Base-by-base conservation (phyloP, 345 rosid genomes). In the Murraya paniculata region DNA sequence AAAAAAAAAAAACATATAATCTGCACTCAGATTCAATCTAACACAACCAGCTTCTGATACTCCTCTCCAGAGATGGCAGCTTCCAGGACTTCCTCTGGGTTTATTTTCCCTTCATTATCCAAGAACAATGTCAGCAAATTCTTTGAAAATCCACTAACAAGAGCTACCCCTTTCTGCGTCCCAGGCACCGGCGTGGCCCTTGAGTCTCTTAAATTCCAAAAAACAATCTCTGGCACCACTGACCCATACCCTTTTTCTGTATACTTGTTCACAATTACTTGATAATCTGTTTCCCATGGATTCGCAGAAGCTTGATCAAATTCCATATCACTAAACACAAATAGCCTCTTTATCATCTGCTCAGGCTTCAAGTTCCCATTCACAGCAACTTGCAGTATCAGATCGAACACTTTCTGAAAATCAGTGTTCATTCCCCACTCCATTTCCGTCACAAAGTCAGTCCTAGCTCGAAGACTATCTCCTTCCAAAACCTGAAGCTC, bases 281-380 rank as follows among this genome's bases (percentile, higher is more conserved):
- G 65, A 30, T 89, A 75, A 70, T 91, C 86, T 0, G 91, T 88
- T 64, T 86, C 97, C 92, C 88, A 85, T 2, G 9, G 78, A 60
- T 24, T 71, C 1, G 5, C 1, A 1, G 87, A 83, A 0, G 90
- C 92, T 69, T 71, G 0, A 71, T 89, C 88, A 28, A 90, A 93
- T 9, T 89, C 92, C 95, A 93, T 93, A 70, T 87, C 93, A 45
- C 91, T 91, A 64, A 91, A 91, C 61, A 91, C 91, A 57, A 90
- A 86, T 41, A 88, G 83, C 77, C 86, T 78, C 77, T 81, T 88
- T 7, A 91, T 84, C 92, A 89, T 91, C 48, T 88, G 78, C 33
- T 88, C 91, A 1, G 87, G 82, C 48, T 81, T 84, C 73, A 89
- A 10, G 2, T 60, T 74, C 66, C 91, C 88, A 19, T 81, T 21